A percentile compares a stretch with the other conserved stretches of the same genome.
phyloP scores from a whole-genome alignment of 148 eudicot species.

The Cornus kousa region DNA sequence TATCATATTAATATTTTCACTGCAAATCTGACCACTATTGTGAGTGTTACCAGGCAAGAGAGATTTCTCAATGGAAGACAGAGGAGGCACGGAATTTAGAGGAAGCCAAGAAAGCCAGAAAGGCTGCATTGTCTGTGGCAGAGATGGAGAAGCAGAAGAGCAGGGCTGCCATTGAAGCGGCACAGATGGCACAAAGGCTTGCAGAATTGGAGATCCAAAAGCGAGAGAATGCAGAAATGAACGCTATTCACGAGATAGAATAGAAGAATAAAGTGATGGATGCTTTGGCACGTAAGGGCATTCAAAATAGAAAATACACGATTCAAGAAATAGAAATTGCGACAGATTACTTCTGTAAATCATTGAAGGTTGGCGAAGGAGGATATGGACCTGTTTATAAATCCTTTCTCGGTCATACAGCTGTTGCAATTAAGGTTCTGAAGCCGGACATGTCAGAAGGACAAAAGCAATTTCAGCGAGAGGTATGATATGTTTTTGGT shows the following conservation, averaged over 20 bases:
- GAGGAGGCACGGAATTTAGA: conserved; percentile 35
- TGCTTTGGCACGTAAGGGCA: conserved; percentile 19
- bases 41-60: conserved; percentile 30
- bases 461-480: conserved; percentile 60
- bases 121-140: conserved; percentile 42
- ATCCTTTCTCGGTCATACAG: conserved; percentile 62
- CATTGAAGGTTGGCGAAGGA: conserved; percentile 83
- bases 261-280: conserved; percentile 38
- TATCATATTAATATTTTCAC: background rate
- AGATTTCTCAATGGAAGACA: conserved; percentile 29
- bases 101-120: conserved; percentile 35
- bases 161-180: conserved; percentile 66
- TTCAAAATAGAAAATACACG: conserved; percentile 45
- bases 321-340: conserved; percentile 67
- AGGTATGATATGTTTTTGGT: conserved; percentile 37
- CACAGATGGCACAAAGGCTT: conserved; percentile 45
- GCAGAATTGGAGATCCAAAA: conserved; percentile 52
- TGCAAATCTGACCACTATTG: background rate
- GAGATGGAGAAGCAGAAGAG: conserved; percentile 57
- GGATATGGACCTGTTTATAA: conserved; percentile 89
- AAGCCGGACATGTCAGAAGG: conserved; percentile 69
- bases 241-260: conserved; percentile 26
- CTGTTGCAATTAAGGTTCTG: conserved; percentile 82
- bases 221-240: conserved; percentile 41
- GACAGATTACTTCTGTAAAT: conserved; percentile 50